A percentile compares a stretch with the other conserved stretches of the same genome.
These are phyloP conservation scores for Pterula multifida DNA, from an alignment of 1,284 basidiomycete species.

Conservation along the genomic window DNA sequence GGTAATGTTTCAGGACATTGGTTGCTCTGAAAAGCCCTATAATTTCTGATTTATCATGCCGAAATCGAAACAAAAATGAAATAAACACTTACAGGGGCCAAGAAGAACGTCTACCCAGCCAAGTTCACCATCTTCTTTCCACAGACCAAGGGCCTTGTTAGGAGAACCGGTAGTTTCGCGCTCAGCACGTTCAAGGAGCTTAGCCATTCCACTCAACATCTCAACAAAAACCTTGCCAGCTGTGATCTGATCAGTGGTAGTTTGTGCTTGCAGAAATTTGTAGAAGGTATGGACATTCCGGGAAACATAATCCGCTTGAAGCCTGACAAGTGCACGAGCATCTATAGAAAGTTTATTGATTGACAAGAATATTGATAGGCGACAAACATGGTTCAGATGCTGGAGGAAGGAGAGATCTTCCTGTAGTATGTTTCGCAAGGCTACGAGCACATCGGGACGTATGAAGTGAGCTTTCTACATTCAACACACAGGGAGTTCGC, in stretches of 20 bases:
- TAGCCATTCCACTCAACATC: constrained; percentile 41
- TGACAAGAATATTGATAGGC: background rate
- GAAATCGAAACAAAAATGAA: background rate
- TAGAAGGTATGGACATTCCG: constrained; percentile 67
- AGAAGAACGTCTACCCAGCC: constrained; percentile 62
- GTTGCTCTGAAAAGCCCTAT: constrained; percentile 57
- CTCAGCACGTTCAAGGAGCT: constrained; percentile 47
- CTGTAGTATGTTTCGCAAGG: constrained; percentile 31
- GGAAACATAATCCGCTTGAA: constrained; percentile 60
- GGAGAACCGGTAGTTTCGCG: constrained; percentile 27
- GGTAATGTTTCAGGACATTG: constrained; percentile 58
- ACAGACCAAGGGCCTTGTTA: constrained; percentile 33
- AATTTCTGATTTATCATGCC: constrained; percentile 4
- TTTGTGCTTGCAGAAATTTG: constrained; percentile 68
- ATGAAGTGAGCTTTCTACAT: background rate
- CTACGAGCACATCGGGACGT: constrained; percentile 17
- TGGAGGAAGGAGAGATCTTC: constrained; percentile 44
- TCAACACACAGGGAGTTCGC: background rate
- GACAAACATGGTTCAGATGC: constrained; percentile 42
- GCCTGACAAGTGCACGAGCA: constrained; percentile 50
- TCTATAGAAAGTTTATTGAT: constrained; percentile 25
- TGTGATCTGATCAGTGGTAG: constrained; percentile 40
- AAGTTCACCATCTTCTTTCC: constrained; percentile 43
- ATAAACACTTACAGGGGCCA: constrained; percentile 50
- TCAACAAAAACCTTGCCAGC: constrained; percentile 44